Evolutionary conservation across 106 monocot genomes (phyloP), one percentile per base, ranked within the genome.

Genomic region (Amphibolis antarctica): DNA sequence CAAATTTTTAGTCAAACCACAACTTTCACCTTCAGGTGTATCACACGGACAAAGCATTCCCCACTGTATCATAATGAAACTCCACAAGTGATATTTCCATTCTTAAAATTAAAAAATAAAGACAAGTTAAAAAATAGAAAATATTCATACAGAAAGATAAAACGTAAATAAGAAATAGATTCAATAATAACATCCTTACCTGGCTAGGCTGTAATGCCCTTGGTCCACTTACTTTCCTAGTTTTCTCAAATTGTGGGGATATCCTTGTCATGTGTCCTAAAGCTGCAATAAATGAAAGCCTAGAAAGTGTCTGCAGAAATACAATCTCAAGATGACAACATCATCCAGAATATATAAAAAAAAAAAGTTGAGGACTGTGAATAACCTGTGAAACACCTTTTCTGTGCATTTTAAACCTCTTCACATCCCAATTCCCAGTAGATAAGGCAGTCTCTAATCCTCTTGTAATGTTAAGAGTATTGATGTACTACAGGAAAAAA

Each of bases 21-120:
- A 98, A 64, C 64, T 85, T 85, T 98, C 98, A 55, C 91, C 98
- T 84, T 98, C 90, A 49, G 98, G 98, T 59, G 98, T 98, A 65
- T 98, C 90, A 85, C 90, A 98, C 22, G 90, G 98, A 53, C 91
- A 98, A 72, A 98, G 91, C 98, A 98, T 98, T 22, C 98, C 98
- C 98, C 98, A 91, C 98, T 93, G 63, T 74, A 59, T 21, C 12
- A 78, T 28, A 55, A 70, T 63, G 36, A 53, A 48, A 61, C 1
- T 27, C 27, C 26, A 57, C 3, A 28, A 13, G 15, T 27, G 27
- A 0, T 2, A 27, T 23, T n/a, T n/a, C n/a, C n/a, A n/a, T n/a
- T n/a, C 21, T 4, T 26, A 25, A 28, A 25, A 14, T 28, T 28
- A 57, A 0, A 28, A 30, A 27, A 57, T 29, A 50, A 25, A 31